These are phyloP conservation scores for Lolium perenne DNA, from an alignment of 176 grass and related monocot genomes.

Conservation along the genomic window DNA sequence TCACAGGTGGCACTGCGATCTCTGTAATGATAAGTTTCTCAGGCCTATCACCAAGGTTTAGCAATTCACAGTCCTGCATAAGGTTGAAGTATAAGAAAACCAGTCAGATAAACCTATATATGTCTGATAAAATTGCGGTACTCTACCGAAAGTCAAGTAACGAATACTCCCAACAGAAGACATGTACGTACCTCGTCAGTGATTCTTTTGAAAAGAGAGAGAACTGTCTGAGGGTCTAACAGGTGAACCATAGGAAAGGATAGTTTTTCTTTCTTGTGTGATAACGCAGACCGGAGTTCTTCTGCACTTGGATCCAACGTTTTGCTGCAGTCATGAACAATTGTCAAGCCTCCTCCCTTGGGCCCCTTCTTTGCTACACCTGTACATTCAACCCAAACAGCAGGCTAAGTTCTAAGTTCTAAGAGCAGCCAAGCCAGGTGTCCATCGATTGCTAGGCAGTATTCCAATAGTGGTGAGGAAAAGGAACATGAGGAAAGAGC, in stretches of 20 bases:
- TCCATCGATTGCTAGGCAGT: not conserved
- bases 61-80: conserved; percentile 89
- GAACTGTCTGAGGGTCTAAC: conserved; percentile 62
- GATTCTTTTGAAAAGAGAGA: conserved; percentile 87
- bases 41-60: conserved; percentile 84
- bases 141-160: conserved; percentile 16
- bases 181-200: conserved; percentile 76
- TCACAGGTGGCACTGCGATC: conserved; percentile 80
- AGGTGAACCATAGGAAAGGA: conserved; percentile 50
- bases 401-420: conserved; percentile 28
- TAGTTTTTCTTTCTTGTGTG: conserved; percentile 68
- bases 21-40: conserved; percentile 90
- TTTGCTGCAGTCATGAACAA: conserved; percentile 82
- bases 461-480: not conserved
- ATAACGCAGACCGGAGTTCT: conserved; percentile 63
- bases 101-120: not conserved
- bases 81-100: conserved; percentile 18
- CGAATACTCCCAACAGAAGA: conserved; percentile 28
- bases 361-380: conserved; percentile 81
- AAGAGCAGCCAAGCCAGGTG: conserved; percentile 21
- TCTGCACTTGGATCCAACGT: conserved; percentile 60
- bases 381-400: conserved; percentile 57
- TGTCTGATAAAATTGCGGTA: conserved; percentile 6
- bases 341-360: conserved; percentile 37
- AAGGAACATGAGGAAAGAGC: not conserved